phyloP scores from a whole-genome alignment of 257 asterid species.

The Ajuga chamaepitys region DNA sequence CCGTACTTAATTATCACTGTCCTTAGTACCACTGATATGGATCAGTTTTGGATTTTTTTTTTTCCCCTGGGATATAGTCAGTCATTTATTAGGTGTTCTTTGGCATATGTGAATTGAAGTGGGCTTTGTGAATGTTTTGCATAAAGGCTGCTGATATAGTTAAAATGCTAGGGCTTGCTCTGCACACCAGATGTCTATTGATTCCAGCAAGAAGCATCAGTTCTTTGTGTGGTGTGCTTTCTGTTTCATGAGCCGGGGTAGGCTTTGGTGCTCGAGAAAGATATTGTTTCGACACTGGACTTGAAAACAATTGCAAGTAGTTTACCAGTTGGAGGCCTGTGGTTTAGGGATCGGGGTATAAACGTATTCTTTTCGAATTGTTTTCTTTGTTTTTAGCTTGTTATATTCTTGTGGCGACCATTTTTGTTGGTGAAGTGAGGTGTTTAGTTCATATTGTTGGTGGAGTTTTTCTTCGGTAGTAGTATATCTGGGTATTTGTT shows the following conservation, averaged over 20 bases:
- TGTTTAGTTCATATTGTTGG: conserved; percentile 1
- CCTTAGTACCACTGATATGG: neutral
- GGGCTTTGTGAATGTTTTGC: conserved; percentile 12
- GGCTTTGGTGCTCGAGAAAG: conserved; percentile 62
- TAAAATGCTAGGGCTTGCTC: conserved; percentile 43
- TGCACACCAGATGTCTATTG: conserved; percentile 94
- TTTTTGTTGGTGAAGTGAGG: conserved; percentile 13
- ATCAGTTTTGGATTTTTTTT: neutral
- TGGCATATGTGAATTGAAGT: conserved; percentile 10
- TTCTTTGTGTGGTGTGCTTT: conserved; percentile 54
- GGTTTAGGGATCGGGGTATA: conserved; percentile 18
- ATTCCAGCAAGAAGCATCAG: conserved; percentile 60
- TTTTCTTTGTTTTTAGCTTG: neutral
- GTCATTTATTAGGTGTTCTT: neutral
- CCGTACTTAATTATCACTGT: neutral
- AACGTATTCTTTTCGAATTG: conserved; percentile 1
- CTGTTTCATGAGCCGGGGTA: conserved; percentile 66
- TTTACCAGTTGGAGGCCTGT: conserved; percentile 9
- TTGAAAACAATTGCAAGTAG: conserved; percentile 31
- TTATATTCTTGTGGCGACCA: conserved; percentile 1
- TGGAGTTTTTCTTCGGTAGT: conserved; percentile 11
- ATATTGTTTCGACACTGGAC: conserved; percentile 80
- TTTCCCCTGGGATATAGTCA: neutral
- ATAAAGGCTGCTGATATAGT: conserved; percentile 31
- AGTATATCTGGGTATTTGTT: conserved; percentile 6